Percentiles rank a stretch among this genome's conserved stretches.
Evolutionary conservation across 108 stramenopile species (phyloP).

Genomic region (Fistulifera solaris): DNA sequence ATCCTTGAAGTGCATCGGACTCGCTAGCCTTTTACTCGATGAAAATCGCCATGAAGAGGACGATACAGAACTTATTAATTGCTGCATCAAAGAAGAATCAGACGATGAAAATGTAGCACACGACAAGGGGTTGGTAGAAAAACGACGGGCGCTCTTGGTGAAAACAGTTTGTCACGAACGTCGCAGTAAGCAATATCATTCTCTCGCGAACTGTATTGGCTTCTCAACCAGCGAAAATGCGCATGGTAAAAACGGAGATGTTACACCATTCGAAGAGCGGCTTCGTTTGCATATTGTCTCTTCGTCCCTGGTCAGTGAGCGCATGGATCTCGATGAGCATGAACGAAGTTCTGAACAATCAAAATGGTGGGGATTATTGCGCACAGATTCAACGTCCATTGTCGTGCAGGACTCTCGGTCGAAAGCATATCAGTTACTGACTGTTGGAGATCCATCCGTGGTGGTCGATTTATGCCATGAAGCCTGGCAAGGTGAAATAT

Average conservation of each 20-base stretch:
- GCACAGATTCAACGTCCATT: conserved; percentile 63
- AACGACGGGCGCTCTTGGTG: conserved; percentile 4
- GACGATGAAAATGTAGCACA: neutral
- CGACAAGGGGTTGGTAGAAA: neutral
- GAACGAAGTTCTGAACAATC: conserved; percentile 77
- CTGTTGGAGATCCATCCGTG: conserved; percentile 74
- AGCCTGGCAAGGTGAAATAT: conserved; percentile 71
- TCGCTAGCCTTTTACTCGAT: conserved; percentile 60
- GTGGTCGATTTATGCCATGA: conserved; percentile 62
- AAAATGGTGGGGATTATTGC: conserved; percentile 55
- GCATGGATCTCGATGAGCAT: conserved; percentile 60
- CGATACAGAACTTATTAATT: neutral
- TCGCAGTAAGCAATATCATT: conserved; percentile 48
- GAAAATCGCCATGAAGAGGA: conserved; percentile 16
- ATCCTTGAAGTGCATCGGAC: conserved; percentile 80
- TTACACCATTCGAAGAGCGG: conserved; percentile 43
- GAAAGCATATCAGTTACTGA: conserved; percentile 67
- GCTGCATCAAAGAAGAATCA: neutral
- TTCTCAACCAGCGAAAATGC: conserved; percentile 43
- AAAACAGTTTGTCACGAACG: conserved; percentile 33
- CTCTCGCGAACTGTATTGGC: conserved; percentile 66
- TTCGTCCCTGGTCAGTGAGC: conserved; percentile 35
- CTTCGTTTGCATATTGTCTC: conserved; percentile 53
- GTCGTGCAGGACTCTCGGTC: conserved; percentile 68
- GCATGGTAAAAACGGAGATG: conserved; percentile 43